phyloP scores from a whole-genome alignment of 2,329 filamentous ascomycete genomes.

The Endothia cerciana region DNA sequence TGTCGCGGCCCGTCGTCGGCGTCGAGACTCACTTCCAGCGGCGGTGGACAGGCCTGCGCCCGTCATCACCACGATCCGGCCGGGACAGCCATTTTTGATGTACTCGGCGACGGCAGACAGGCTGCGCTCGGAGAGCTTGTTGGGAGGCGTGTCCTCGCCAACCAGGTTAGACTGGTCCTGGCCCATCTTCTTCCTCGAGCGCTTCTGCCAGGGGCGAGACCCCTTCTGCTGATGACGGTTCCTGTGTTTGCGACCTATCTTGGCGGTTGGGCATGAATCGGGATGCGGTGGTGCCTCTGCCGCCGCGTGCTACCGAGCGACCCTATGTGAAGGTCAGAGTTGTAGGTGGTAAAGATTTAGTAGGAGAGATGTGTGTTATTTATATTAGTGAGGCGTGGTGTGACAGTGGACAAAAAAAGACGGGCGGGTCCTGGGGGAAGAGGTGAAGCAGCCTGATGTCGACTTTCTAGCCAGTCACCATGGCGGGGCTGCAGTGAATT shows the following conservation, averaged over 20 bases:
- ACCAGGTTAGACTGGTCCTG: conserved; percentile 76
- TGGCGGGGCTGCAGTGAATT: neutral
- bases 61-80: conserved; percentile 82
- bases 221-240: conserved; percentile 41
- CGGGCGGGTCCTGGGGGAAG: neutral
- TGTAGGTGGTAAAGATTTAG: too few species aligned
- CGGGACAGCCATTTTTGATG: conserved; percentile 70
- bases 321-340: neutral
- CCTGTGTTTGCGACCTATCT: conserved; percentile 46
- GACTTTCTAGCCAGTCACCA: neutral
- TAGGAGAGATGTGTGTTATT: neutral
- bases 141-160: conserved; percentile 65
- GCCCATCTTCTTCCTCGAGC: conserved; percentile 64
- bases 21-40: conserved; percentile 57
- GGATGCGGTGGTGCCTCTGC: neutral
- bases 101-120: conserved; percentile 78
- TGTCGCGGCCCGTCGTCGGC: neutral
- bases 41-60: conserved; percentile 87
- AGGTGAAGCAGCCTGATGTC: neutral
- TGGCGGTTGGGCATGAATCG: conserved; percentile 33
- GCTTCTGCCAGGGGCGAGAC: conserved; percentile 30
- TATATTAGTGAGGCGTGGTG: too few species aligned
- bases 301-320: neutral
- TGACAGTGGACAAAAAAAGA: neutral
- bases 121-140: conserved; percentile 69